Evolutionary conservation across 192 early-diverging fungal species (phyloP), one percentile per base, ranked within the genome.

Genomic region (Lobosporangium transversale): DNA sequence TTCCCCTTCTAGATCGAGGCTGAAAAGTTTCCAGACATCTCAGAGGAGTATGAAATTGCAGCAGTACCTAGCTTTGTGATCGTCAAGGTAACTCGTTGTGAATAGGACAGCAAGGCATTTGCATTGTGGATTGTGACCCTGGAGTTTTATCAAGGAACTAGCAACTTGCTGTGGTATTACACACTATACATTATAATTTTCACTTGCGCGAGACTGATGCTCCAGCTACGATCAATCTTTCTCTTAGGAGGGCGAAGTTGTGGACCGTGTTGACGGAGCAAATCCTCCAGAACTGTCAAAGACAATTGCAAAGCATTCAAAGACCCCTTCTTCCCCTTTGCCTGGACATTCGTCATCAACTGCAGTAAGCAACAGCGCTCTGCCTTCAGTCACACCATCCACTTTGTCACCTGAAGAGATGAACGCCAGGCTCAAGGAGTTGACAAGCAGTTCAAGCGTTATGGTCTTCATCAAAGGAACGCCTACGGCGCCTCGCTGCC

Each of bases 41-140:
- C 94, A 31, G 95, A 97, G 67, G 68, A 85, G 4, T 94, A 90
- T 67, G 95, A 99, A 66, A 94, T 99, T 66, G 86, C 88, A 8
- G 90, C 95, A 2, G 97, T 99, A 0, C 97, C 97, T 10, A 91
- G 93, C 6, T 95, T 98, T 70, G 79, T 99, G 9, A 66, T 99
- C 44, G 75, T 95, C 24, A 89, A 90, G 84, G 91, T 91, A 78
- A 66, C 15, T 30, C 43, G 42, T 32, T 30, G 10, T n/a, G 15
- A 9, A 14, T 9, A 20, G 4, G 14, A 45, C n/a, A n/a, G n/a
- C n/a, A n/a, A n/a, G n/a, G n/a, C n/a, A n/a, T n/a, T n/a, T n/a
- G n/a, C n/a, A n/a, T n/a, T n/a, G n/a, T n/a, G n/a, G n/a, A n/a
- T n/a, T n/a, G n/a, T n/a, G n/a, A n/a, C n/a, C n/a, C n/a, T n/a